phyloP scores from a whole-genome alignment of 1,284 basidiomycete species.

The Athelia sp. region DNA sequence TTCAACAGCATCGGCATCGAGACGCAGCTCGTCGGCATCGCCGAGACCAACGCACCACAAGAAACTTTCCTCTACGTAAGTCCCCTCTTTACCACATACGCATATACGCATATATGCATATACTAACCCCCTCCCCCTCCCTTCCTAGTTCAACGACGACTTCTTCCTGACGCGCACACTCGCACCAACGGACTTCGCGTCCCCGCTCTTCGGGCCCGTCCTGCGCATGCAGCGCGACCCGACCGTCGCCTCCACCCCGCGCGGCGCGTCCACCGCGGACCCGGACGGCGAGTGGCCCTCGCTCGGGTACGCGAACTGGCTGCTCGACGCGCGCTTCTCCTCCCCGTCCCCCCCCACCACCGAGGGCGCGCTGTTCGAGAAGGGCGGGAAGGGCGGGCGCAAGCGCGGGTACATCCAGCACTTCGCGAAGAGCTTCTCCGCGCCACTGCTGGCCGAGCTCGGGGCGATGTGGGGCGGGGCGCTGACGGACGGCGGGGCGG shows the following conservation, averaged over 20 bases:
- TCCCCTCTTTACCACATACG: too few species aligned
- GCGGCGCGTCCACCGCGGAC: conserved; percentile 4
- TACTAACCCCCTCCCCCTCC: not conserved
- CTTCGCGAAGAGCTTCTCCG: conserved; percentile 14
- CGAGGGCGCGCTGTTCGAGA: too few species aligned
- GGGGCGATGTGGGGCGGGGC: conserved; percentile 20
- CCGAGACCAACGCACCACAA: too few species aligned
- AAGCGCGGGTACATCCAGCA: conserved; percentile 34
- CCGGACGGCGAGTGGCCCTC: conserved; percentile 28
- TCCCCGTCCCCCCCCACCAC: too few species aligned
- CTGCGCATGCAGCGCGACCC: conserved; percentile 21
- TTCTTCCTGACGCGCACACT: conserved; percentile 11
- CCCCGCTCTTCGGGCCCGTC: conserved; percentile 23
- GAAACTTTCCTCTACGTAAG: too few species aligned
- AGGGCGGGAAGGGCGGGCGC: conserved; percentile 15
- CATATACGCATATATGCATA: conserved; percentile 19
- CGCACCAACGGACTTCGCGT: conserved; percentile 12
- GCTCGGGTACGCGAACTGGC: conserved; percentile 14
- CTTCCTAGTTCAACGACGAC: conserved; percentile 12
- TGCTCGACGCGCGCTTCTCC: conserved; percentile 26
- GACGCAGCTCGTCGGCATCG: not conserved
- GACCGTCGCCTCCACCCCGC: conserved; percentile 15
- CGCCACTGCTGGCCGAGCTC: conserved; percentile 26
- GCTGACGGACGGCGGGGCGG: conserved; percentile 10
- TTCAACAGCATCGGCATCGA: conserved; percentile 8